These are phyloP conservation scores for Aurinia saxatilis DNA, from an alignment of 345 rosid species.

Conservation along the genomic window DNA sequence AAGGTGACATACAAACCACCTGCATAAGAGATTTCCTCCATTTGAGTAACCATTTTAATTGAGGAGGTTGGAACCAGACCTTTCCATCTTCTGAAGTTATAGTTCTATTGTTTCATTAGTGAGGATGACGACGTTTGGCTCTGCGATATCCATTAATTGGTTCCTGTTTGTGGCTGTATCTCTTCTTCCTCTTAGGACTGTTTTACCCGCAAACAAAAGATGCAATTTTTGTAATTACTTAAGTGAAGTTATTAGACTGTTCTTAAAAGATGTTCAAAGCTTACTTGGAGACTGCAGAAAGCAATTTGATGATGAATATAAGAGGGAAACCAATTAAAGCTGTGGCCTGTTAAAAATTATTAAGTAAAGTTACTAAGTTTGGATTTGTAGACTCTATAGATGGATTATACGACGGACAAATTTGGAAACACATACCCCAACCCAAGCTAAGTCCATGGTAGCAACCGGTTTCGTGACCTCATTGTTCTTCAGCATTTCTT, in stretches of 20 bases:
- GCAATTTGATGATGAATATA: conserved; percentile 31
- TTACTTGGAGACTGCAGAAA: conserved; percentile 37
- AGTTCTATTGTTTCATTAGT: neutral
- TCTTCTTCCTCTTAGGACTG: conserved; percentile 22
- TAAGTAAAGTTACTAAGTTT: neutral
- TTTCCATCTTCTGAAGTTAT: conserved; percentile 10
- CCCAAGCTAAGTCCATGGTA: conserved; percentile 43
- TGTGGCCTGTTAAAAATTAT: conserved; percentile 25
- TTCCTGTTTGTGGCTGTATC: conserved; percentile 14
- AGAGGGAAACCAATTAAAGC: conserved; percentile 33
- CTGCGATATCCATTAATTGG: conserved; percentile 14
- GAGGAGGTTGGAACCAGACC: neutral
- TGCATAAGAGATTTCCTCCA: neutral
- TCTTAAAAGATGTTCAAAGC: conserved; percentile 9
- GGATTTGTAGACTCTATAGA: neutral
- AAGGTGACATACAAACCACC: conserved; percentile 18
- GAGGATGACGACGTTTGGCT: conserved; percentile 25
- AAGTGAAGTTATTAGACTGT: neutral
- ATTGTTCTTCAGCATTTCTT: conserved; percentile 34
- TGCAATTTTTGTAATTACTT: neutral
- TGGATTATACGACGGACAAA: neutral
- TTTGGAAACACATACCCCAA: conserved; percentile 32
- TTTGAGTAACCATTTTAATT: neutral
- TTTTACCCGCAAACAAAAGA: neutral
- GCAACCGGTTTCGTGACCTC: conserved; percentile 35